Conservation (phyloP, 2,329 filamentous ascomycete species). For the Epichloe bromicola region DNA sequence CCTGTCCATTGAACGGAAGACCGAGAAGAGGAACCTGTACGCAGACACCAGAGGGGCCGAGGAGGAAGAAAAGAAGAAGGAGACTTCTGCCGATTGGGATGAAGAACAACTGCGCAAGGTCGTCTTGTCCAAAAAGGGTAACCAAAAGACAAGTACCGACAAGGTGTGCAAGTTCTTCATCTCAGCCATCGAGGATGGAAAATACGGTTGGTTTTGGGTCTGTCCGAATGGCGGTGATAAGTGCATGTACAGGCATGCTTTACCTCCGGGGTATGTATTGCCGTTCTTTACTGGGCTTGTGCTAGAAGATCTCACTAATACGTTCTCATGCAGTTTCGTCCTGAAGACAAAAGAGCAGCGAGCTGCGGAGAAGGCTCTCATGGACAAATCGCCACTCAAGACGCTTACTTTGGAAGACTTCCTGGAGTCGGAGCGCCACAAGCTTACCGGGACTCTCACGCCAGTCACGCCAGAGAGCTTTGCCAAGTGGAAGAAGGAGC, state of each 20-base stretch:
- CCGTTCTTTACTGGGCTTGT: background rate
- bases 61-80: constrained; percentile 71
- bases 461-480: constrained; percentile 89
- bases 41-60: constrained; percentile 60
- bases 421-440: constrained; percentile 89
- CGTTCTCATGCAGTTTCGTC: constrained; percentile 52
- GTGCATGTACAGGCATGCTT: constrained; percentile 96
- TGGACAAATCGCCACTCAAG: constrained; percentile 91
- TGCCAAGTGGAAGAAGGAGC: constrained; percentile 93
- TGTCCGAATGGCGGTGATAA: constrained; percentile 95
- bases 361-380: constrained; percentile 83
- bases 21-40: constrained; percentile 85
- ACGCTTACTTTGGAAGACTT: constrained; percentile 96
- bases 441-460: constrained; percentile 80
- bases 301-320: constrained; percentile 12
- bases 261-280: constrained; percentile 73
- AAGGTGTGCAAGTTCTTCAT: constrained; percentile 99
- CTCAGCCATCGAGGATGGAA: constrained; percentile 91
- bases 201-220: constrained; percentile 98
- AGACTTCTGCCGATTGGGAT: constrained; percentile 95
- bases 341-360: constrained; percentile 97
- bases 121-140: constrained; percentile 91
- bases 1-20: constrained; percentile 75
- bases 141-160: constrained; percentile 84
- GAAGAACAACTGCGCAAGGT: constrained; percentile 89